Evolutionary conservation across 2,329 filamentous ascomycete genomes (phyloP).

Genomic region (Trichoderma sp.): DNA sequence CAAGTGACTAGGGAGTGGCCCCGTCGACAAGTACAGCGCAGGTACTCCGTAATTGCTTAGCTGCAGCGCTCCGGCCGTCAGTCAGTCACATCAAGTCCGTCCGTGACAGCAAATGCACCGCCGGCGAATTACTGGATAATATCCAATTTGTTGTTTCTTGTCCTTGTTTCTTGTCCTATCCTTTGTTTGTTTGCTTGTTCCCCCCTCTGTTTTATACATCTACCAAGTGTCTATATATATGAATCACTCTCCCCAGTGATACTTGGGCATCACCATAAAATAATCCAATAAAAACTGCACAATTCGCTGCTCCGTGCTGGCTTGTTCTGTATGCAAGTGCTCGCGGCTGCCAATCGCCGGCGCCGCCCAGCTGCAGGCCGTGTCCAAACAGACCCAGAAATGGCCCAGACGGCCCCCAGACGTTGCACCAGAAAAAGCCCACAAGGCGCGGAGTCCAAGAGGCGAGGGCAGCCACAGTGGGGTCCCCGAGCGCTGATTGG

Average conservation of each 20-base stretch:
- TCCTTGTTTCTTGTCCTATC: not conserved
- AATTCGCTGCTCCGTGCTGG: not conserved
- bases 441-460: not conserved
- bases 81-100: not conserved
- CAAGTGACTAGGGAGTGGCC: not conserved
- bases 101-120: not conserved
- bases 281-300: not conserved
- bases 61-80: not conserved
- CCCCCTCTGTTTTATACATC: not conserved
- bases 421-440: conserved; percentile 1
- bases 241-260: not conserved
- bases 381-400: not conserved
- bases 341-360: conserved; percentile 1
- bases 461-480: conserved; percentile 9
- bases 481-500: not conserved
- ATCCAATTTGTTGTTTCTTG: not conserved
- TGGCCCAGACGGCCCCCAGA: not conserved
- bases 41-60: not conserved
- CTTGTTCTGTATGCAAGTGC: conserved; percentile 8
- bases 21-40: not conserved
- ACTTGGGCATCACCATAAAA: too few relatives aligned
- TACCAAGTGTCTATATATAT: not conserved
- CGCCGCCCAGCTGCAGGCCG: not conserved
- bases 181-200: not conserved
- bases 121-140: not conserved